phyloP scores from a whole-genome alignment of 768 basidiomycete genomes.

The Lentinula raphanica region DNA sequence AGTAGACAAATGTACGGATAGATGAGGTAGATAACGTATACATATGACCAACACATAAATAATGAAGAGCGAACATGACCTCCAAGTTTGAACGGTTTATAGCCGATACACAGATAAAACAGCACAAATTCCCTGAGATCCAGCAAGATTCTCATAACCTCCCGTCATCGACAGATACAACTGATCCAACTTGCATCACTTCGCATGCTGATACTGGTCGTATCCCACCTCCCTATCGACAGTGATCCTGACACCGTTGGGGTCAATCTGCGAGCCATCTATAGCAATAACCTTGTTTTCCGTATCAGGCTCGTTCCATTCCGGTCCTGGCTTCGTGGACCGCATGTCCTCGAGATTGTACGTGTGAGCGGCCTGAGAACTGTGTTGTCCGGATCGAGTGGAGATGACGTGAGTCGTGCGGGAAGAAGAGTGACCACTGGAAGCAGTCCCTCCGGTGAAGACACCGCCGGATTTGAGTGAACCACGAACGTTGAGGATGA shows the following conservation, averaged over 20 bases:
- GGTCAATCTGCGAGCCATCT: conserved; percentile 26
- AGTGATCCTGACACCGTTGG: conserved; percentile 51
- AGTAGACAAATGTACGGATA: neutral
- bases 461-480: conserved; percentile 64
- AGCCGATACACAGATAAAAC: too few relatives aligned
- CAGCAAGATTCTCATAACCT: too few relatives aligned
- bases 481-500: conserved; percentile 80
- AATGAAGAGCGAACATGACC: neutral
- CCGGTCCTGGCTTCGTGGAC: conserved; percentile 36
- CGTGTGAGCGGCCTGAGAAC: conserved; percentile 33
- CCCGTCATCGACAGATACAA: too few relatives aligned
- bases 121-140: too few relatives aligned
- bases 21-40: neutral
- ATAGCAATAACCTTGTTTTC: conserved; percentile 39
- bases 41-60: neutral
- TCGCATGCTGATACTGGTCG: conserved; percentile 23
- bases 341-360: conserved; percentile 54
- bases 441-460: conserved; percentile 45
- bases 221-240: conserved; percentile 54
- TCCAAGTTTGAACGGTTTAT: too few relatives aligned
- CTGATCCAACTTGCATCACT: too few relatives aligned
- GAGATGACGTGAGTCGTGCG: conserved; percentile 50
- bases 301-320: conserved; percentile 35
- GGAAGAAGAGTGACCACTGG: conserved; percentile 31
- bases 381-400: conserved; percentile 36